A percentile compares a stretch with the other conserved stretches of the same genome.
phyloP scores from a whole-genome alignment of 768 basidiomycete species.

The Auricularia heimuer region DNA sequence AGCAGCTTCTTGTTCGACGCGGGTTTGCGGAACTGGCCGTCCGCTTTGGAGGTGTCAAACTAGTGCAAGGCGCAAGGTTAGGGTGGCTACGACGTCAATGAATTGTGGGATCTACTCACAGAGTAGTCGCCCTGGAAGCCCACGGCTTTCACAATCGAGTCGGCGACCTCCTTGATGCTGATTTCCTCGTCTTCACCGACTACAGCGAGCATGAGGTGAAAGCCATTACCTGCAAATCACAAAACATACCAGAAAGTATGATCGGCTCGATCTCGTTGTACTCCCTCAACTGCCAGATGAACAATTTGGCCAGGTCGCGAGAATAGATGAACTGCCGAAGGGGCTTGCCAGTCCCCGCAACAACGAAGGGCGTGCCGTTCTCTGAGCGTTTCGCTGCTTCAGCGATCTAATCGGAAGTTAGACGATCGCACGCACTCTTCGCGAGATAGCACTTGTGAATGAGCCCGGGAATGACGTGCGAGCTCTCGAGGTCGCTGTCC shows the following conservation, averaged over 20 bases:
- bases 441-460: conserved; percentile 91
- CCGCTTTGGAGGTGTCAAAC: conserved; percentile 79
- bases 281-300: conserved; percentile 86
- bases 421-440: conserved; percentile 47
- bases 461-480: conserved; percentile 91
- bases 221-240: background rate
- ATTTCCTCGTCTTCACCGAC: conserved; percentile 93
- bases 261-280: conserved; percentile 90
- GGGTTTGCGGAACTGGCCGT: conserved; percentile 94
- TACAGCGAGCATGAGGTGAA: conserved; percentile 16
- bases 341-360: conserved; percentile 85
- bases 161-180: conserved; percentile 81
- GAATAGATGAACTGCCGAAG: conserved; percentile 98
- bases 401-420: background rate
- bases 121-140: conserved; percentile 68
- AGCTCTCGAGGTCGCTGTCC: conserved; percentile 69
- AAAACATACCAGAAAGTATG: conserved; percentile 67
- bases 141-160: conserved; percentile 81
- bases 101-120: conserved; percentile 29
- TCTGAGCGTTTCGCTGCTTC: conserved; percentile 28
- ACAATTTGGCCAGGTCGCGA: conserved; percentile 87
- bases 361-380: conserved; percentile 75
- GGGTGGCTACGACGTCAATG: background rate
- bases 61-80: conserved; percentile 16
- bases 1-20: conserved; percentile 87